Evolutionary conservation across 768 basidiomycete genomes (phyloP), one percentile per base, ranked within the genome.

Genomic region (Leccinum rimulosum): DNA sequence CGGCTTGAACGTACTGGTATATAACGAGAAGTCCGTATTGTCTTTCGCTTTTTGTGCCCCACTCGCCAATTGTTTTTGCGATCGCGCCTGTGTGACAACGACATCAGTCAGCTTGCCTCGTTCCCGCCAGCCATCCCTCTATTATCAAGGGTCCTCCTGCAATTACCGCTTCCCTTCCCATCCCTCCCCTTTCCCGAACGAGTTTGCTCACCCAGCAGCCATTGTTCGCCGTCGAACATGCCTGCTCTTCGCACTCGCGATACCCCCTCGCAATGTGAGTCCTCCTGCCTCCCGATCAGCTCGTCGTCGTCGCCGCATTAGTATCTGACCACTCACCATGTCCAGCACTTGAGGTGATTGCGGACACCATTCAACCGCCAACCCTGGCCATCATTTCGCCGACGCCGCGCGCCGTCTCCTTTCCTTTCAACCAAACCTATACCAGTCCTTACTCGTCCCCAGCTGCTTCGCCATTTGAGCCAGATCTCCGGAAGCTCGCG

Each of bases 221-320:
- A 65, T 71, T 76, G 68, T 75, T 71, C 69, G 33, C 31, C 65
- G 60, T 65, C 69, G 68, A 68, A 73, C 77, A 90, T 90, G 88
- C 88, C 88, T 74, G 87, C 87, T 54, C 79, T 84, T 70, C 88
- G 88, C 77, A 89, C 88, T 72, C 87, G 86, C 79, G 87, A 89
- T 79, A 86, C 81, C 79, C 82, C 79, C 64, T 74, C 80, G 71
- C 78, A 77, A 70, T 73, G 80, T 79, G 56, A 76, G 78, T 73
- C 43, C 49, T 25, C 38, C 45, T 17, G 30, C 22, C 25, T 0
- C 15, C 30, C 35, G 12, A 59, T 57, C 58, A 55, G 52, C 15
- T 31, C 58, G 22, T 58, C 54, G 53, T 50, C 56, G 2, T 48
- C 22, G 1, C 50, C 38, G 33, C 11, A 53, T 66, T 52, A 17